A percentile compares a stretch with the other conserved stretches of the same genome.
Evolutionary conservation across 495 filamentous ascomycete species (phyloP).

Genomic region (Penicillium longicatenatum): DNA sequence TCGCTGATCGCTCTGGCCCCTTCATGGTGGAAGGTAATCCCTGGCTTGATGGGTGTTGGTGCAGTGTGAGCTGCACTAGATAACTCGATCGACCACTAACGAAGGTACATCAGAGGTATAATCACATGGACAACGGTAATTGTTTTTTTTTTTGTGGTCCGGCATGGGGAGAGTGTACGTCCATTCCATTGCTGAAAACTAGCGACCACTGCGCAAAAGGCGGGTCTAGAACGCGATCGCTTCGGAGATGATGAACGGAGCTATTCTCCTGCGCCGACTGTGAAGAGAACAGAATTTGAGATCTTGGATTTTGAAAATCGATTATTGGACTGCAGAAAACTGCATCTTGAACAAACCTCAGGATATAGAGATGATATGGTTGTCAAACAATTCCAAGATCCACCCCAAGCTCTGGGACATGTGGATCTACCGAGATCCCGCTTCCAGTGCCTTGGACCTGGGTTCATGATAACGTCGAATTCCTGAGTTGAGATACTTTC

Average conservation of each 20-base stretch:
- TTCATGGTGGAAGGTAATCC: constrained; percentile 3
- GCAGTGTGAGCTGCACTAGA: constrained; percentile 6
- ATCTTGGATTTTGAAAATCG: too few relatives aligned
- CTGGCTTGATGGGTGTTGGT: constrained; percentile 1
- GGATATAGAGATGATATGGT: background rate
- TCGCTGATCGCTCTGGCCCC: background rate
- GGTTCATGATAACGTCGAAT: constrained; percentile 18
- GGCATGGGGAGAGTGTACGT: background rate
- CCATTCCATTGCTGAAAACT: background rate
- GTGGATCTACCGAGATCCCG: constrained; percentile 35
- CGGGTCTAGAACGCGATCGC: constrained; percentile 12
- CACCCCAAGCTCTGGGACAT: constrained; percentile 25
- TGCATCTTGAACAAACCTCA: background rate
- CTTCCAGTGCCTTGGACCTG: constrained; percentile 25
- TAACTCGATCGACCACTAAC: constrained; percentile 1
- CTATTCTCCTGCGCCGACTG: constrained; percentile 4
- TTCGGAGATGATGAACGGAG: constrained; percentile 5
- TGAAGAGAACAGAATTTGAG: background rate
- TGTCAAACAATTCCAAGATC: constrained; percentile 14
- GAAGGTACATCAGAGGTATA: background rate
- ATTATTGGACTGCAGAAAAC: too few relatives aligned
- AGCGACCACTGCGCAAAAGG: background rate
- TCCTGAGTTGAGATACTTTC: constrained; percentile 17
- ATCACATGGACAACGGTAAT: background rate
- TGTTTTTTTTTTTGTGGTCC: background rate